Evolutionary conservation across 192 early-diverging fungal genomes (phyloP), one percentile per base, ranked within the genome.

Genomic region (Podila epigama): DNA sequence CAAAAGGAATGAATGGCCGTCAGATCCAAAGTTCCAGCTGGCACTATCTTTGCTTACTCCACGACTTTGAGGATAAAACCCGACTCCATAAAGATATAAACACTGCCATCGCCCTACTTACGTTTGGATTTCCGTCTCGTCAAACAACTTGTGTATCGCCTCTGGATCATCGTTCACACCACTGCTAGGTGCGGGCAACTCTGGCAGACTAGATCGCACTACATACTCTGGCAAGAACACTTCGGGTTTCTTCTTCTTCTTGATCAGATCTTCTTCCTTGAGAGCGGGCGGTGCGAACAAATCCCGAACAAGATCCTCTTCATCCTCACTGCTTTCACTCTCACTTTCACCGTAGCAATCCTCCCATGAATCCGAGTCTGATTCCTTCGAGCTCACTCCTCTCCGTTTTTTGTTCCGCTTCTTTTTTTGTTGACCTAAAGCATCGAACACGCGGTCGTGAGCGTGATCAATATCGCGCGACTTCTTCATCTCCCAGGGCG

Each of bases 401-500:
- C 41, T 20, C 11, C 33, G 18, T 54, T 32, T 15, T 48, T 63
- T 56, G 59, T 63, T 50, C 63, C 73, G 48, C 75, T 51, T 71
- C 72, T 66, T 35, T 57, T 60, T 40, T 61, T 32, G 29, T 32
- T 48, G 57, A 33, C 50, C 11, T 34, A 68, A 28, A 2, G 41
- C 20, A 51, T 77, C 60, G 64, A 77, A 77, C 25, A 77, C 61
- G 10, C 48, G 68, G 33, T 79, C 63, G 50, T 87, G 81, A 1
- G 65, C 65, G 12, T 69, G 70, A 34, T 87, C 81, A n/a, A 87
- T 79, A 33, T 77, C 64, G 15, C 62, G 44, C 13, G 85, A 89
- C 28, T 82, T 79, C 27, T 80, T 80, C 91, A 91, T 93, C 20
- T 86, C 87, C n/a, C 81, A 69, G 4, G 84, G 68, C 1, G 85